Evolutionary conservation across 257 asterid species (phyloP).

Genomic region (Solanum piurae): DNA sequence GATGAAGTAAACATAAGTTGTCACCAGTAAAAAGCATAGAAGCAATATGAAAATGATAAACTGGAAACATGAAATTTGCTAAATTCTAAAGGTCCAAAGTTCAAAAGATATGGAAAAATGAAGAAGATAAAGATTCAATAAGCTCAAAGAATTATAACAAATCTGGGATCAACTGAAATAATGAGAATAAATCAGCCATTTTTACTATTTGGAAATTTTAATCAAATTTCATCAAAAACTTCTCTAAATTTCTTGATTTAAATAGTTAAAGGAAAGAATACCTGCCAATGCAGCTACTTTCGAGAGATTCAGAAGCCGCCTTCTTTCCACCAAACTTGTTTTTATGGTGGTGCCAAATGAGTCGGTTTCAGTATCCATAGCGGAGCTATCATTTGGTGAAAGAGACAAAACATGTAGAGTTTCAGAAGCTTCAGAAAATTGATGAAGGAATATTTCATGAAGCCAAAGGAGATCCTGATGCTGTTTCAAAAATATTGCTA

Average conservation of each 20-base stretch:
- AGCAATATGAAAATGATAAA: background rate
- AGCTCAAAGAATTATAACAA: background rate
- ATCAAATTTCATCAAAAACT: background rate
- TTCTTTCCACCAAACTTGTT: conserved; percentile 58
- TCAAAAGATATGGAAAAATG: background rate
- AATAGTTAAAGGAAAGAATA: conserved; percentile 12
- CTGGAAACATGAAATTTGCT: background rate
- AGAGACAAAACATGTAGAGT: conserved; percentile 67
- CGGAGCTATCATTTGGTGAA: conserved; percentile 37
- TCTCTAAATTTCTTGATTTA: background rate
- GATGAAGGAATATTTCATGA: conserved; percentile 79
- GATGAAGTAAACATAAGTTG: background rate
- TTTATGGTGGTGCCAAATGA: conserved; percentile 13
- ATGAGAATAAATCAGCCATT: background rate
- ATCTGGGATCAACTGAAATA: background rate
- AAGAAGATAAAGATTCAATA: background rate
- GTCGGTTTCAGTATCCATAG: conserved; percentile 25
- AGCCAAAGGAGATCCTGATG: conserved; percentile 85
- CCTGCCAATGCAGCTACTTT: conserved; percentile 89
- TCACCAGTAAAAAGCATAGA: background rate
- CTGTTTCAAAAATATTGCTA: conserved; percentile 56
- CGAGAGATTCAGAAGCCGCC: conserved; percentile 68
- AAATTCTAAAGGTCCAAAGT: background rate
- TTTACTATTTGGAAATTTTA: background rate
- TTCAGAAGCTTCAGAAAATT: conserved; percentile 82